Evolutionary conservation across 306 rosid genomes (phyloP), one percentile per base, ranked within the genome.

Genomic region (Quercus dentata): DNA sequence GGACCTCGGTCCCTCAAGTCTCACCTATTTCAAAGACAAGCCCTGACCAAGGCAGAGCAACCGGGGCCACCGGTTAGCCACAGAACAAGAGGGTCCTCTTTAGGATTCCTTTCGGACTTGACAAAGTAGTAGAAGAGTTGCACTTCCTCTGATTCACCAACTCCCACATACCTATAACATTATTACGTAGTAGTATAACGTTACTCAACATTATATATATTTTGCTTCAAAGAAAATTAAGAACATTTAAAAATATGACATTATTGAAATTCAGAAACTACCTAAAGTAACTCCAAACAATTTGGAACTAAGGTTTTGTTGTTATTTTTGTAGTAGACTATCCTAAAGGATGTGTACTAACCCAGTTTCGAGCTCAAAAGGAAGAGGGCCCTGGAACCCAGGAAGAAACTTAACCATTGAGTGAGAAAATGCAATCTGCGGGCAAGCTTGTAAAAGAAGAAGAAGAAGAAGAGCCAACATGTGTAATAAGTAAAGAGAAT

Each of bases 11-110:
- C 11, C 44, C 11, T 38, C 12, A 8, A 41, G 21, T 38, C 18
- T 73, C 77, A 90, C 94, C 94, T 3, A 91, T 78, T 83, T 89
- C 94, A 74, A 80, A 74, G 25, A 61, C 83, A 46, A 91, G 79
- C 25, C 83, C 92, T 10, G 94, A 81, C 1, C 1, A 84, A 4
- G 3, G 83, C 74, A 56, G 94, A 89, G 82, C 97, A 93, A 55
- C 91, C 89, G 11, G 97, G 97, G 9, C 97, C 97, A 1, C 97
- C 97, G 2, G 90, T 85, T 15, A 91, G 86, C 97, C 94, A 93
- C 64, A 91, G 81, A 61, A 93, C 5, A 8, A 93, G 89, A 81
- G 97, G 97, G 35, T 88, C 97, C 2, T 86, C 73, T 21, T 79
- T 72, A 1, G 97, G 93, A 58, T 83, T 85, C 19, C 74, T 86